A percentile compares a stretch with the other conserved stretches of the same genome.
phyloP scores from a whole-genome alignment of 169 alveolate genomes.

The Plasmodium berghei region DNA sequence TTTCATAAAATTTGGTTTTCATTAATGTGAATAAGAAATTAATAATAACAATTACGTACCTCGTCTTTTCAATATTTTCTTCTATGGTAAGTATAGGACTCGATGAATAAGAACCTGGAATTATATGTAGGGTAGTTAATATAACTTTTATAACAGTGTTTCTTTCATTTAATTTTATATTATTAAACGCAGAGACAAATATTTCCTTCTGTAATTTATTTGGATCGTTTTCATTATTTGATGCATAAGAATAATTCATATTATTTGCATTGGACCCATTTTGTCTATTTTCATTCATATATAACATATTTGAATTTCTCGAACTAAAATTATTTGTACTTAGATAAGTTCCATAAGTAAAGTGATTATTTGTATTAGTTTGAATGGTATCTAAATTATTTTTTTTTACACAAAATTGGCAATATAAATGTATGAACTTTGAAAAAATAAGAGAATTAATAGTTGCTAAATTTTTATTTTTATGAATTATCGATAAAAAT shows the following conservation, averaged over 20 bases:
- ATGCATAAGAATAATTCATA: conserved; percentile 73
- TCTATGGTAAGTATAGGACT: conserved; percentile 55
- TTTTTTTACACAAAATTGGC: conserved; percentile 74
- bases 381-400: conserved; percentile 48
- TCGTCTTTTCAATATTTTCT: conserved; percentile 75
- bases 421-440: conserved; percentile 69
- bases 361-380: conserved; percentile 30
- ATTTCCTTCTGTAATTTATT: conserved; percentile 61
- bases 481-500: conserved; percentile 77
- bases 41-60: conserved; percentile 75
- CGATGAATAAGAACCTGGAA: conserved; percentile 75
- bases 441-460: conserved; percentile 73
- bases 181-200: conserved; percentile 59
- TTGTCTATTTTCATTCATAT: conserved; percentile 58
- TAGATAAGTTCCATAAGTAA: conserved; percentile 59
- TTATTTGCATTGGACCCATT: conserved; percentile 42
- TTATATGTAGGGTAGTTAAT: conserved; percentile 56
- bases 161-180: conserved; percentile 71
- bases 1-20: conserved; percentile 76
- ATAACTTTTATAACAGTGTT: conserved; percentile 73
- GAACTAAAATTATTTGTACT: conserved; percentile 52
- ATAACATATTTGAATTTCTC: conserved; percentile 67
- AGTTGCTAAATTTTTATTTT: conserved; percentile 74
- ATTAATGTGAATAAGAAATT: conserved; percentile 73
- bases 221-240: conserved; percentile 73